phyloP scores from a whole-genome alignment of 2,329 filamentous ascomycete species.

The Colletotrichum salicis region DNA sequence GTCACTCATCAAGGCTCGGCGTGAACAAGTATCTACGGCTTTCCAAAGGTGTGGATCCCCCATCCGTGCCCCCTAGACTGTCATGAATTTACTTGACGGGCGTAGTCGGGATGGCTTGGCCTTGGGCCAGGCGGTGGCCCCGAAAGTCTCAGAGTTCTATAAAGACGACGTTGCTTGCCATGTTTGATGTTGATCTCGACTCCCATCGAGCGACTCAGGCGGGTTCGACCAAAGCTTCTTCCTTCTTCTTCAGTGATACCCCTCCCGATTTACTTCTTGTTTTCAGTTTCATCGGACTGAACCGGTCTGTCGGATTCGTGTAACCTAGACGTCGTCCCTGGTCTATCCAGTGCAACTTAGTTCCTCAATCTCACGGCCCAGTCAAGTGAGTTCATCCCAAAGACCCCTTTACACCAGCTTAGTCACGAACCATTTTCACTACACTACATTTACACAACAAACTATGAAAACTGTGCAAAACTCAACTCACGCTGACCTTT shows the following conservation, averaged over 20 bases:
- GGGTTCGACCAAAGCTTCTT: constrained; percentile 13
- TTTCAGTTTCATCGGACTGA: neutral
- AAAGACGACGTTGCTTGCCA: constrained; percentile 25
- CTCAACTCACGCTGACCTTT: neutral
- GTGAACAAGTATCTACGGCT: constrained; percentile 15
- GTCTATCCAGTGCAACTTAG: neutral
- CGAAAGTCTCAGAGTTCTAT: constrained; percentile 8
- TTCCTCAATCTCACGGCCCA: no score
- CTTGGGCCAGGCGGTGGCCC: neutral
- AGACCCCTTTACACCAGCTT: neutral
- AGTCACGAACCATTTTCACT: constrained; percentile 13
- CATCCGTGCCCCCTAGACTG: no score
- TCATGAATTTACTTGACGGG: constrained; percentile 2
- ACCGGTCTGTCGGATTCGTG: neutral
- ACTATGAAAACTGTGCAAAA: neutral
- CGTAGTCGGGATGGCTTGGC: constrained; percentile 13
- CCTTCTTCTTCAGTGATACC: neutral
- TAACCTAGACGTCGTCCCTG: neutral
- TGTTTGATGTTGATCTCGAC: neutral
- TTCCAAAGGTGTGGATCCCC: constrained; percentile 8
- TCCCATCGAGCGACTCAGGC: neutral
- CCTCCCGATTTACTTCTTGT: neutral
- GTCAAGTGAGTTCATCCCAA: constrained; percentile 22
- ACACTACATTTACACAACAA: neutral
- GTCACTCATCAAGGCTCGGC: neutral